phyloP scores from a whole-genome alignment of 129 eudicot genomes.

The Flaveria linearis region DNA sequence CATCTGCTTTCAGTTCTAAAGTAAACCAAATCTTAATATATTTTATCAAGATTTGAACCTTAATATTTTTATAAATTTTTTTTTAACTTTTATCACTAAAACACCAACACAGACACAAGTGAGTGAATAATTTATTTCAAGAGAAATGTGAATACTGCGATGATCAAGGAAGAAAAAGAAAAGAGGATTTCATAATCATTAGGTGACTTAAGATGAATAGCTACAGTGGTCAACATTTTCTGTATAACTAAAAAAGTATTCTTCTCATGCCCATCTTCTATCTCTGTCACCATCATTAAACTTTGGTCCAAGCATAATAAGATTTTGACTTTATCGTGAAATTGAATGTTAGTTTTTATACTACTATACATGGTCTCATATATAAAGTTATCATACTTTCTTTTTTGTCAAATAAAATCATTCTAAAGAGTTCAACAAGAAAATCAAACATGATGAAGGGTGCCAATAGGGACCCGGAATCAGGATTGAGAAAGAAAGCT shows the following conservation, averaged over 20 bases:
- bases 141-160: not conserved
- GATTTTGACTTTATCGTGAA: constrained; percentile 26
- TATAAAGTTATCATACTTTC: not conserved
- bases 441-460: not conserved
- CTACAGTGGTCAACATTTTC: constrained; percentile 16
- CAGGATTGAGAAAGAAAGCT: no score
- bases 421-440: not conserved
- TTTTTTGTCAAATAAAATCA: constrained; percentile 2
- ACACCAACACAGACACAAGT: no score
- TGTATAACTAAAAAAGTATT: not conserved
- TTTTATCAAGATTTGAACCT: no score
- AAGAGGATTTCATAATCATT: constrained; percentile 10
- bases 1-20: no score
- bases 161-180: not conserved
- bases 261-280: not conserved
- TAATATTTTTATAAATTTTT: no score
- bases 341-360: constrained; percentile 1
- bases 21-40: no score
- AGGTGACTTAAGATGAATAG: not conserved
- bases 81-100: no score
- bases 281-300: constrained; percentile 18
- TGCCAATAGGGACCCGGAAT: no score
- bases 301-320: constrained; percentile 22
- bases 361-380: constrained; percentile 4
- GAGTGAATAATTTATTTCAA: no score